phyloP scores from a whole-genome alignment of 148 eudicot genomes.

The Fallopia convolvulus region DNA sequence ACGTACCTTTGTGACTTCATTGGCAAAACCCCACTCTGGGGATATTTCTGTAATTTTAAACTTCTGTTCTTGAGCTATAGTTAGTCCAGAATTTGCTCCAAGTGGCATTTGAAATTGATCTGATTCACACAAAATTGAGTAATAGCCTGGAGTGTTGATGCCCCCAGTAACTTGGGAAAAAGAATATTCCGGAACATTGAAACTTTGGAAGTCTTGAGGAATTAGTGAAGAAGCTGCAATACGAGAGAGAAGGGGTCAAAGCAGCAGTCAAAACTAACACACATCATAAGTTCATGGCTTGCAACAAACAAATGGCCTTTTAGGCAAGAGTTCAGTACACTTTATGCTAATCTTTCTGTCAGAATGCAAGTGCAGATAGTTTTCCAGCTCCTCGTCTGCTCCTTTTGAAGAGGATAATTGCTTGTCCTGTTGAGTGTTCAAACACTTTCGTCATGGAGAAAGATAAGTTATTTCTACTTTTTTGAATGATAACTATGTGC shows the following conservation, averaged over 20 bases:
- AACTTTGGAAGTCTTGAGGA: conserved; percentile 31
- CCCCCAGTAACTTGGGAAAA: conserved; percentile 23
- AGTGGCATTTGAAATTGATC: conserved; percentile 32
- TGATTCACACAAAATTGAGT: conserved; percentile 39
- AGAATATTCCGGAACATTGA: conserved; percentile 17
- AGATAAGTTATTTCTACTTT: neutral
- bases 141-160: conserved; percentile 20
- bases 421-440: conserved; percentile 1
- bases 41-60: conserved; percentile 69
- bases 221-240: conserved; percentile 25
- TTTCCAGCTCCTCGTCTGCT: neutral
- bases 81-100: conserved; percentile 43
- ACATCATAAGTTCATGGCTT: neutral
- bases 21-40: conserved; percentile 74
- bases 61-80: conserved; percentile 55
- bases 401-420: conserved; percentile 1
- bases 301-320: neutral
- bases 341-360: neutral
- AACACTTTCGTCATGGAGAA: neutral
- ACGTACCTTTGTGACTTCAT: conserved; percentile 60
- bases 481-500: neutral
- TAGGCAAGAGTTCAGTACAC: neutral
- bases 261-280: neutral
- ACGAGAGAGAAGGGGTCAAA: conserved; percentile 2
- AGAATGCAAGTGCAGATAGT: neutral